Evolutionary conservation across 352 stramenopile genomes (phyloP), one percentile per base, ranked within the genome.

Genomic region (Globisporangium paddicum): DNA sequence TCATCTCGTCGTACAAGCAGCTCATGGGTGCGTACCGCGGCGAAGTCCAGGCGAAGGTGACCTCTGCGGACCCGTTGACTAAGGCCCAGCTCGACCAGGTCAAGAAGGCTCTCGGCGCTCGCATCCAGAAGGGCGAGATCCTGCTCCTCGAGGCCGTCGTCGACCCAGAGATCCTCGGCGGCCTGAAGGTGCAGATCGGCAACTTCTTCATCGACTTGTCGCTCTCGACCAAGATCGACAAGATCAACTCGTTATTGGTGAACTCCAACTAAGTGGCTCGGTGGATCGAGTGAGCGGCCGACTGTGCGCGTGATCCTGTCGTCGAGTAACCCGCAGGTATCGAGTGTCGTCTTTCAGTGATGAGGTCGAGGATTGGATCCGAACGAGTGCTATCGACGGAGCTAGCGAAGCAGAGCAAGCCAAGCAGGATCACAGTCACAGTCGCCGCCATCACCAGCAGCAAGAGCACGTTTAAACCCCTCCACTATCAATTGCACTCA

Each of bases 151-250:
- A 92, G 59, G 92, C 83, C 30, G 79, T 97, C 46, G 91, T 98
- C 32, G 90, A 98, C 85, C 91, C 95, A 14, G 82, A 86, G 61
- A 98, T 98, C 70, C 71, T 98, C 62, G 96, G 96, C 35, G 96
- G 96, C 63, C 86, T 98, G 59, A 97, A 98, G 81, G 93, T 98
- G 63, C 93, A 98, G 80, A 98, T 98, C 75, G 96, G 94, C 66
- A 97, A 98, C 80, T 96, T 97, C 82, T 98, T 98, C 77, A 97
- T 98, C 68, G 96, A 98, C 79, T 72, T 98, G 67, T 98, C 91
- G 68, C 83, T 98, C 50, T 86, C 87, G 49, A 97, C 86, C 63
- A 95, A 96, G 78, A 98, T 98, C 76, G 93, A 98, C 67, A 96
- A 97, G 82, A 93, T 96, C 72, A 87, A 95, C 74, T 86, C 71